Conservation (phyloP, 176 grass and related monocot species). For the Aegilops umbellulata region DNA sequence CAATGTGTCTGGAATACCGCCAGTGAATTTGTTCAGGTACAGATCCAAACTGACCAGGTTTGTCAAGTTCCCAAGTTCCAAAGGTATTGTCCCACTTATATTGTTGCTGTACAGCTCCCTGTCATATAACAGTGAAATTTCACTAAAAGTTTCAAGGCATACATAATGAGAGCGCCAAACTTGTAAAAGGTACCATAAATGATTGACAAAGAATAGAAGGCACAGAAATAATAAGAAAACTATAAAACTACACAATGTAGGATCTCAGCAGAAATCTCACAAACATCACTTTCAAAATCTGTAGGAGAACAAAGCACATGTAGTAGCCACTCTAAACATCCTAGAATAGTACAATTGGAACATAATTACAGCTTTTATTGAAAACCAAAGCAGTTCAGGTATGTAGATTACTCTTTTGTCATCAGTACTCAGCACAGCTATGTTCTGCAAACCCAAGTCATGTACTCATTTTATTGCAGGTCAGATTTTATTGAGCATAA, state of each 20-base stretch:
- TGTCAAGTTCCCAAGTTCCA: constrained; percentile 74
- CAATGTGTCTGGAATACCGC: constrained; percentile 58
- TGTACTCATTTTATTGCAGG: neutral
- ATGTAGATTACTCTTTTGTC: neutral
- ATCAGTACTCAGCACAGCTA: constrained; percentile 8
- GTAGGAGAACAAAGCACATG: neutral
- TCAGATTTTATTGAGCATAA: neutral
- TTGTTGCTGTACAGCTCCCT: constrained; percentile 89
- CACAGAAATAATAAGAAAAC: neutral
- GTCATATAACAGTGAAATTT: constrained; percentile 30
- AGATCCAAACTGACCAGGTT: constrained; percentile 87
- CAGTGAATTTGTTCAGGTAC: constrained; percentile 63
- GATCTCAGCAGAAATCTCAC: neutral
- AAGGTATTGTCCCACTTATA: constrained; percentile 63
- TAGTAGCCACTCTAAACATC: constrained; percentile 9
- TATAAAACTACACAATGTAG: neutral
- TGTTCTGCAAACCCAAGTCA: neutral
- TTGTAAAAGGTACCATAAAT: constrained; percentile 3
- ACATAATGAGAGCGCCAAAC: neutral
- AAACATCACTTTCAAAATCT: neutral
- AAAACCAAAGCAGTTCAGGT: neutral
- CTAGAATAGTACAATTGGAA: neutral
- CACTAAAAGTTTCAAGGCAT: neutral
- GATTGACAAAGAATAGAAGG: constrained; percentile 2
- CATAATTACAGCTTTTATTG: neutral